phyloP scores from a whole-genome alignment of 768 basidiomycete genomes.

The Boletellus sp. region DNA sequence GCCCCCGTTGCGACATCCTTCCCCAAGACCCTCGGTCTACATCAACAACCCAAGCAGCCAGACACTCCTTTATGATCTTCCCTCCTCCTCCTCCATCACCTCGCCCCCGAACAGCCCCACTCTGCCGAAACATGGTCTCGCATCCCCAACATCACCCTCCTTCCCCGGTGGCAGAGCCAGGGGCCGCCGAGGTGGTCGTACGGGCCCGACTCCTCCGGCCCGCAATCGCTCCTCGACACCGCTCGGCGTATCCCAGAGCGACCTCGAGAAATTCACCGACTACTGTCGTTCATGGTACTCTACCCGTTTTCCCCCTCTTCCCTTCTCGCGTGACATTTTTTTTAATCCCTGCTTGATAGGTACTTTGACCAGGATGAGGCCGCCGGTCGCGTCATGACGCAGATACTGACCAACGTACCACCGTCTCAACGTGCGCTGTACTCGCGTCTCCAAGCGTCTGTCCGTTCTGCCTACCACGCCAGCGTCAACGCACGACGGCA shows the following conservation, averaged over 20 bases:
- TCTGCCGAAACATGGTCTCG: slow-evolving; percentile 34
- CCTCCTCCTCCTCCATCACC: slow-evolving; percentile 48
- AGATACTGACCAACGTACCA: slow-evolving; percentile 73
- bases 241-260: slow-evolving; percentile 57
- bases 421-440: slow-evolving; percentile 85
- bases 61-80: slow-evolving; percentile 75
- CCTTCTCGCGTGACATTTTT: not conserved
- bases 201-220: slow-evolving; percentile 46
- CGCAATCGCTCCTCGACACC: slow-evolving; percentile 71
- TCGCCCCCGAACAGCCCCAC: slow-evolving; percentile 58
- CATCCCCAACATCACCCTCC: slow-evolving; percentile 59
- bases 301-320: not conserved
- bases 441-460: slow-evolving; percentile 80
- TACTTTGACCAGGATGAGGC: slow-evolving; percentile 81
- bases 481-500: slow-evolving; percentile 71
- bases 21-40: slow-evolving; percentile 43
- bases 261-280: slow-evolving; percentile 76
- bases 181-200: slow-evolving; percentile 46
- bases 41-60: slow-evolving; percentile 45
- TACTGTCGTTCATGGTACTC: slow-evolving; percentile 74
- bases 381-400: slow-evolving; percentile 76
- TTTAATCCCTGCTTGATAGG: slow-evolving; percentile 40
- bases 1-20: slow-evolving; percentile 53
- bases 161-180: slow-evolving; percentile 47
- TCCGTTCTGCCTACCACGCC: slow-evolving; percentile 81